Conservation (phyloP, 306 rosid genomes). For the Vicia villosa region DNA sequence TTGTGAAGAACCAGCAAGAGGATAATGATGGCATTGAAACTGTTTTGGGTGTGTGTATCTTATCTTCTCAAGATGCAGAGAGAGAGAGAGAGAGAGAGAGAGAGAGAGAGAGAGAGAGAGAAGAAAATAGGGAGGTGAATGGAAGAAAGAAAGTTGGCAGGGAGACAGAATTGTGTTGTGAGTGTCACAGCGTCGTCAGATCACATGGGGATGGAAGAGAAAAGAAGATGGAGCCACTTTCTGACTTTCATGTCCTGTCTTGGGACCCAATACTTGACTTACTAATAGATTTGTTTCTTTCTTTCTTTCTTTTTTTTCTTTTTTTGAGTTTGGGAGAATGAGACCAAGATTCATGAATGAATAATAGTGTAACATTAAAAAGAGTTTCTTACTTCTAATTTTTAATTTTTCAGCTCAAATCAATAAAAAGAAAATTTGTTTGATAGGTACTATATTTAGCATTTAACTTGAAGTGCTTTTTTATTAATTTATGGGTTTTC, state of each 20-base stretch:
- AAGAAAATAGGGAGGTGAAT: not conserved
- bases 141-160: not conserved
- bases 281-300: not conserved
- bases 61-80: conserved; percentile 19
- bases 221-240: not conserved
- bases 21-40: conserved; percentile 42
- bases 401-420: too few species aligned
- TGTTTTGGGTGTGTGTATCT: too few species aligned
- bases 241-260: conserved; percentile 2
- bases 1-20: conserved; percentile 41
- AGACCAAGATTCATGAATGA: too few species aligned
- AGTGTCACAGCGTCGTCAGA: not conserved
- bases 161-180: not conserved
- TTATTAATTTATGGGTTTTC: too few species aligned
- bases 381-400: too few species aligned
- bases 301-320: too few species aligned
- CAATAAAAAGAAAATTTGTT: too few species aligned
- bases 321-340: too few species aligned
- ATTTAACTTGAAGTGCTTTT: too few species aligned
- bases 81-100: not conserved
- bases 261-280: not conserved
- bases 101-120: too few species aligned
- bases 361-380: too few species aligned
- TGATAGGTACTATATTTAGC: too few species aligned
- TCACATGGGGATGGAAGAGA: conserved; percentile 17